Base-by-base conservation (phyloP, 495 filamentous ascomycete genomes). In the Aspergillus nanangensis region DNA sequence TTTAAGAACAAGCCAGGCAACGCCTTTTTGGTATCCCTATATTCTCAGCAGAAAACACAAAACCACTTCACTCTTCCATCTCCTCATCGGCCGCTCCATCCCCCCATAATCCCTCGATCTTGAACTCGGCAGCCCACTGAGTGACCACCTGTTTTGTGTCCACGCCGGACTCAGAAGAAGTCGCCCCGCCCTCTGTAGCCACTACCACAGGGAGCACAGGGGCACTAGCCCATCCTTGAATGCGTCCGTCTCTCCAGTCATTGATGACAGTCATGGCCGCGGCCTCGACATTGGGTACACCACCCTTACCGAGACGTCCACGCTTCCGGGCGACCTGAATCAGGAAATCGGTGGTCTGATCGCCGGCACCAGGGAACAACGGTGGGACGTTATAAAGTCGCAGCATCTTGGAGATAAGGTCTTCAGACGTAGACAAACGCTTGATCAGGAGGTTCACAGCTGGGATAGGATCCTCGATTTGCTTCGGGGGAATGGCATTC, bases 81-180 rank as follows among this genome's bases (percentile, higher is more conserved):
- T 65, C 66, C 32, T 68, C 66, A 54, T 74, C 71, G 42, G 52
- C 63, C 38, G 70, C 62, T 17, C 71, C 77, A 63, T 87, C 80
- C 1, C 86, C 88, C 86, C 87, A 95, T n/a, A 98, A 62, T 0
- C 90, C 93, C 56, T 96, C 93, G 25, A 98, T 75, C 72, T 91
- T 90, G 66, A 98, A 97, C 69, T 97, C 94, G 63, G 84, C 79
- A 3, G 91, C 88, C 94, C 93, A 96, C 64, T 93, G 83, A 15
- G 82, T 86, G 14, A 97, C 93, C 53, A 98, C 86, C 66, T 85
- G 78, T 65, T 90, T 90, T 58, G 83, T 83, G 57, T 92, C 89
- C 19, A 67, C 71, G 20, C 65, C 62, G 23, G 61, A 51, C 46
- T 50, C 46, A 55, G 61, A 54, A 21, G 47, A 45, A 17, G 60